These are phyloP conservation scores for Cyberlindnera subsufficiens DNA, from an alignment of 805 yeast genomes.

Conservation along the genomic window DNA sequence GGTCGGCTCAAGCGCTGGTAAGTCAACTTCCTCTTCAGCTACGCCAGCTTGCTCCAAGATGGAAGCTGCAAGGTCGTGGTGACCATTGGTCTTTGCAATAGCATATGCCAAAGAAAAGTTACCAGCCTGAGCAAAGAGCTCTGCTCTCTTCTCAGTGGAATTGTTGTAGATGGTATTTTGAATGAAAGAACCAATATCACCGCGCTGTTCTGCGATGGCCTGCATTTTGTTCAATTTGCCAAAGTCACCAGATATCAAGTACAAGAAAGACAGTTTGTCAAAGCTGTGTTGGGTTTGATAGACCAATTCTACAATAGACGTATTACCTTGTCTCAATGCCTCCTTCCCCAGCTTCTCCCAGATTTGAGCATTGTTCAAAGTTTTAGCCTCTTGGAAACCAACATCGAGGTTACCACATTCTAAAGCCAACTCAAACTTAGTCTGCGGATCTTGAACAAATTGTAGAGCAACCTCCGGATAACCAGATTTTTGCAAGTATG, in stretches of 20 bases:
- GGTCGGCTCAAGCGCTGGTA: conserved; percentile 48
- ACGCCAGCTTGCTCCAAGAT: conserved; percentile 69
- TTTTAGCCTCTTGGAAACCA: conserved; percentile 85
- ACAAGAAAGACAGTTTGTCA: conserved; percentile 86
- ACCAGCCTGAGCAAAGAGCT: conserved; percentile 71
- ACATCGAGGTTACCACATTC: conserved; percentile 86
- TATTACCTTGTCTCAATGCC: conserved; percentile 86
- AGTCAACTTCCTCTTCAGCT: conserved; percentile 52
- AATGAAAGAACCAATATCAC: conserved; percentile 71
- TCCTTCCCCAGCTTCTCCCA: conserved; percentile 85
- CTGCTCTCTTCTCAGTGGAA: conserved; percentile 68
- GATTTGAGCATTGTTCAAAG: conserved; percentile 55
- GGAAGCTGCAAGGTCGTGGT: conserved; percentile 66
- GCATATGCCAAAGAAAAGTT: conserved; percentile 88
- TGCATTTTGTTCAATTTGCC: conserved; percentile 79
- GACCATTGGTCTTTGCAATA: conserved; percentile 81
- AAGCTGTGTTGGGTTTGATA: conserved; percentile 83
- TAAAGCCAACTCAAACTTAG: conserved; percentile 90
- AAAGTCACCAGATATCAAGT: conserved; percentile 76
- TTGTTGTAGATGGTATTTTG: conserved; percentile 78
- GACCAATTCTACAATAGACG: conserved; percentile 76
- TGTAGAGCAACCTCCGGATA: conserved; percentile 97
- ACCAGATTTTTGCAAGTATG: conserved; percentile 90
- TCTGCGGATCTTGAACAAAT: conserved; percentile 94
- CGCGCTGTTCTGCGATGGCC: conserved; percentile 81